phyloP scores from a whole-genome alignment of 768 basidiomycete genomes.

The Leccinum broughii region DNA sequence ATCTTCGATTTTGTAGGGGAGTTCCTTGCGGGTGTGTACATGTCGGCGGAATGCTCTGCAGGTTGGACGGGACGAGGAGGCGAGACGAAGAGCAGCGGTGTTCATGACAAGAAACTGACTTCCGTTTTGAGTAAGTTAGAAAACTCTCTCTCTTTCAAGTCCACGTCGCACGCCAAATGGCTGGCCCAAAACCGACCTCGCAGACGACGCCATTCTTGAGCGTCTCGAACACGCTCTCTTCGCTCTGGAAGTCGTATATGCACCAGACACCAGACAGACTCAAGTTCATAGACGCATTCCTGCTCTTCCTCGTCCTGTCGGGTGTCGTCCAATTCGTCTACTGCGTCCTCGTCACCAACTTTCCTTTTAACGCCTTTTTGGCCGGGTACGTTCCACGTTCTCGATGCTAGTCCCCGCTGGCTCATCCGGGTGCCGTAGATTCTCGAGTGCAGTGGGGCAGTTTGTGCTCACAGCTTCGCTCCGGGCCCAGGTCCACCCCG shows the following conservation, averaged over 20 bases:
- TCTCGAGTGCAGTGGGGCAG: slow-evolving; percentile 91
- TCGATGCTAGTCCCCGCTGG: neutral
- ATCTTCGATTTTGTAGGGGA: slow-evolving; percentile 66
- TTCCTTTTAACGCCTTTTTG: slow-evolving; percentile 96
- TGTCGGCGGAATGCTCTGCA: slow-evolving; percentile 28
- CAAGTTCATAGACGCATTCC: slow-evolving; percentile 92
- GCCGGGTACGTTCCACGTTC: slow-evolving; percentile 69
- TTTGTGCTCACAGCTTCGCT: slow-evolving; percentile 94
- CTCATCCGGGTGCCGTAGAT: slow-evolving; percentile 57
- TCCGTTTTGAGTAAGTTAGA: slow-evolving; percentile 5
- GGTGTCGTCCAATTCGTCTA: slow-evolving; percentile 91
- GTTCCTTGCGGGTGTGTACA: slow-evolving; percentile 51
- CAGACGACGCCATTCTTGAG: slow-evolving; percentile 13
- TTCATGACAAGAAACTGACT: slow-evolving; percentile 20
- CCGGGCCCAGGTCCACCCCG: slow-evolving; percentile 88
- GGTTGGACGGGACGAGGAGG: slow-evolving; percentile 22
- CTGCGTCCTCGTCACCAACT: slow-evolving; percentile 88
- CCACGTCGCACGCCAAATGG: slow-evolving; percentile 35
- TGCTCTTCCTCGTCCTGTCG: slow-evolving; percentile 88
- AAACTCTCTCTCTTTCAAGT: neutral
- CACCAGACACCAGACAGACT: slow-evolving; percentile 78
- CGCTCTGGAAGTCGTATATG: slow-evolving; percentile 77
- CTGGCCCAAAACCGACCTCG: slow-evolving; percentile 34
- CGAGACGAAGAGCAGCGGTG: slow-evolving; percentile 20
- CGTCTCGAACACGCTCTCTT: slow-evolving; percentile 40